These are phyloP conservation scores for Solanum ossicruentum DNA, from an alignment of 257 asterid species.

Conservation along the genomic window DNA sequence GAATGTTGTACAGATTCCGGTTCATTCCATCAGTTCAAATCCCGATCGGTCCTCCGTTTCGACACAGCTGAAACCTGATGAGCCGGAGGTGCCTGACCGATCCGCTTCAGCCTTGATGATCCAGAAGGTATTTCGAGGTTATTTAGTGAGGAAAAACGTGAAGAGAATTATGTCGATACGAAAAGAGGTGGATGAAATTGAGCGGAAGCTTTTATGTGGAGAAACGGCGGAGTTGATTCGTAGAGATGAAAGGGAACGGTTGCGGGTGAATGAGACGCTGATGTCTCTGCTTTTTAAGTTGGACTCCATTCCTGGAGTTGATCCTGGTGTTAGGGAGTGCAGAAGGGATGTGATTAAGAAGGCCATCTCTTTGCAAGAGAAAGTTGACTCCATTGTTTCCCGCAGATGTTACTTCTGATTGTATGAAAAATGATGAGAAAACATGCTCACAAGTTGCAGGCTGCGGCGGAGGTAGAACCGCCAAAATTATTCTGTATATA, in stretches of 20 bases:
- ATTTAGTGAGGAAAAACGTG: conserved; percentile 45
- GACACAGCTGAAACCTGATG: background rate
- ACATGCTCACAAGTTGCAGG: no score
- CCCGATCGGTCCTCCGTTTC: background rate
- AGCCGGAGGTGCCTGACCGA: background rate
- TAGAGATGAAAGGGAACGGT: conserved; percentile 37
- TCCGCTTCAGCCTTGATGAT: conserved; percentile 42
- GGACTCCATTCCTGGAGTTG: conserved; percentile 53
- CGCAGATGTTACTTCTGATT: no score
- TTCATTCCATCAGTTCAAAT: conserved; percentile 20
- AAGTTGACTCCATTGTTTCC: conserved; percentile 36
- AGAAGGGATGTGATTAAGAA: conserved; percentile 42
- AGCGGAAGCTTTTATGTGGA: conserved; percentile 16
- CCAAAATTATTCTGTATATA: no score
- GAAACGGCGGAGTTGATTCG: conserved; percentile 31
- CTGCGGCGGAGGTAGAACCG: no score
- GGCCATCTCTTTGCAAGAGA: conserved; percentile 61
- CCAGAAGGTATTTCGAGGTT: conserved; percentile 70
- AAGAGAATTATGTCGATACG: conserved; percentile 32
- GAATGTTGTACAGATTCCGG: conserved; percentile 41
- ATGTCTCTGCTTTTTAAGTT: conserved; percentile 61
- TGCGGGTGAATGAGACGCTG: conserved; percentile 47
- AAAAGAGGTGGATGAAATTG: conserved; percentile 49
- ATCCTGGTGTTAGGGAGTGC: conserved; percentile 47
- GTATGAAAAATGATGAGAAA: no score